Evolutionary conservation across 352 stramenopile genomes (phyloP), one percentile per base, ranked within the genome.

Genomic region (Phytophthora litchii): DNA sequence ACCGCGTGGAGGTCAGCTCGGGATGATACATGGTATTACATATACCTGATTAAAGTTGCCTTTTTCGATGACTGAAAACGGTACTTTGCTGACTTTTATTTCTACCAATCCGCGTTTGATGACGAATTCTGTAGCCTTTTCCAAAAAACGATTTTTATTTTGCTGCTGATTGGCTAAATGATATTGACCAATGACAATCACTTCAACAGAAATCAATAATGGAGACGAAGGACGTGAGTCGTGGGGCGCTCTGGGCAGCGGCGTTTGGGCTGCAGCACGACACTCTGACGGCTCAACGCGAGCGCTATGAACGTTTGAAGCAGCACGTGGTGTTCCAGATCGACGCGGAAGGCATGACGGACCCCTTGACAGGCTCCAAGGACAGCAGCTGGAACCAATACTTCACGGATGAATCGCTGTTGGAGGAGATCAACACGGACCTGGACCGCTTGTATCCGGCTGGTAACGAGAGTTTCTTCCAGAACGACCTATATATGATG

Each of bases 391-490:
- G 82, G 80, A 73, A 63, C 11, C 80, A 91, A 54, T 89, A 78
- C 43, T 91, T 89, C 53, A 83, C 58, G 21, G 78, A 94, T 47
- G 85, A 90, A 12, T 73, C 57, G 8, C 51, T 94, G 20, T 44
- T 92, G 31, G 72, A 89, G 31, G 85, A 92, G 60, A 94, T 94
- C 58, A 91, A 94, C 50, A 92, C 76, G 32, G 85, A 94, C 45
- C 48, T 94, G 32, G 76, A 92, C 36, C 79, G 83, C 4, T 53
- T 94, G 32, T 92, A 88, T 45, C 85, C 85, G 2, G 67, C 73
- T 1, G 85, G 85, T 25, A 88, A 90, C 19, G 85, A 94, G 54
- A 70, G 25, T 8, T 89, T 89, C 41, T 94, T 94, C 57, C 83
- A 92, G 47, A 88, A 91, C 41, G 72, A 85, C 11, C 8, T 61